Evolutionary conservation across 495 filamentous ascomycete species (phyloP).

Genomic region (Xylaria intraflava): DNA sequence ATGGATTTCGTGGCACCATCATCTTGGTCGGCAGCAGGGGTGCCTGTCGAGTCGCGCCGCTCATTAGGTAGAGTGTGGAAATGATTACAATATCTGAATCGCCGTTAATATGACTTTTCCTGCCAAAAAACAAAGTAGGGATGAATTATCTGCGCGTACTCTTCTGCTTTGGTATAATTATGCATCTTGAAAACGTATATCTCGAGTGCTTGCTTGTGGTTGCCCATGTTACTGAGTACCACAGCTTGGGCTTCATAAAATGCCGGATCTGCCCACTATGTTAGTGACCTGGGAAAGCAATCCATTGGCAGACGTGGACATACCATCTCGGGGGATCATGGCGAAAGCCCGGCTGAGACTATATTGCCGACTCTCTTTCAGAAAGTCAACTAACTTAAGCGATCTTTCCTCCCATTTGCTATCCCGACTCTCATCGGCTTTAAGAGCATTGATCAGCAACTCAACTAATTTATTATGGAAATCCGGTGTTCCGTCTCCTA

Average conservation of each 20-base stretch:
- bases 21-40: constrained; percentile 15
- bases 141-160: constrained; percentile 47
- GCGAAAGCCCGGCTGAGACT: constrained; percentile 67
- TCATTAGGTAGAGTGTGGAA: constrained; percentile 52
- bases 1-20: constrained; percentile 64
- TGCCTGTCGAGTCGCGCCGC: constrained; percentile 16
- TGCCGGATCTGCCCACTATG: constrained; percentile 53
- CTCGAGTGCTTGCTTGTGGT: constrained; percentile 86
- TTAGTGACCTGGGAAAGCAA: neutral
- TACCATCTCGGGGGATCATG: constrained; percentile 72
- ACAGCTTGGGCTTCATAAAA: constrained; percentile 91
- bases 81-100: constrained; percentile 75
- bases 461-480: constrained; percentile 80
- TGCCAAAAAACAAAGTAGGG: neutral
- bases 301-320: constrained; percentile 18
- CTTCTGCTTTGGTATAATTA: constrained; percentile 85
- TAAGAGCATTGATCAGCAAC: constrained; percentile 64
- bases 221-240: constrained; percentile 90
- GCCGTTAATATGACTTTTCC: constrained; percentile 13
- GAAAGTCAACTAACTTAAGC: constrained; percentile 62
- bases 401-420: constrained; percentile 51
- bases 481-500: constrained; percentile 75
- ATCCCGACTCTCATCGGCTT: constrained; percentile 32
- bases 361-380: constrained; percentile 73
- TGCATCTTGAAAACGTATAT: constrained; percentile 94